Evolutionary conservation across 139 green algal species (phyloP).

Genomic region (Coccomyxa sp.): DNA sequence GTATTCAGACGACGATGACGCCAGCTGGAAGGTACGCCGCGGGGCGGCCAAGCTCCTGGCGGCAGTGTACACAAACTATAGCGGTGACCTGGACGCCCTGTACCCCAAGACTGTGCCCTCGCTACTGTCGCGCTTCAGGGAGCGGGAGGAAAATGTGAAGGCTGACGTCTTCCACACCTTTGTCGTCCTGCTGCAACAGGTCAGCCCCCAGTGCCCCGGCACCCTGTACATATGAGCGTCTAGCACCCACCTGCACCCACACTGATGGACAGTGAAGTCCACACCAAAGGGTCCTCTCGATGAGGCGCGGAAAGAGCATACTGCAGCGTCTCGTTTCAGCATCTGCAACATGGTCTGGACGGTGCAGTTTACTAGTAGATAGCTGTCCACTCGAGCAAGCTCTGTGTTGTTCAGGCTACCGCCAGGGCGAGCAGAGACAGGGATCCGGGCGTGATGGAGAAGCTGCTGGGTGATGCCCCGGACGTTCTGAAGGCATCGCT

Average conservation of each 20-base stretch:
- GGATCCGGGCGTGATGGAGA: not conserved
- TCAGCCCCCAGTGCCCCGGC: not conserved
- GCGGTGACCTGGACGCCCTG: slow-evolving; percentile 48
- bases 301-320: no score
- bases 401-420: not conserved
- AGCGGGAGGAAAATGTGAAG: slow-evolving; percentile 94
- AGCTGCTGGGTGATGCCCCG: slow-evolving; percentile 50
- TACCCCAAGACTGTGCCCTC: slow-evolving; percentile 33
- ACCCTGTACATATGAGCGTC: not conserved
- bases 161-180: slow-evolving; percentile 72
- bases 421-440: not conserved
- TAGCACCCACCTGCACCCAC: no score
- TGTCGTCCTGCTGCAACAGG: slow-evolving; percentile 61
- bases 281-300: no score
- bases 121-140: slow-evolving; percentile 75
- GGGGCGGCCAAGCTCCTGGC: slow-evolving; percentile 66
- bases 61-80: slow-evolving; percentile 57
- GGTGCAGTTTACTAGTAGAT: no score
- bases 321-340: no score
- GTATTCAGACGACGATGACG: slow-evolving; percentile 95
- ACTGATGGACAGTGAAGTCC: no score
- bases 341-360: no score
- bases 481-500: slow-evolving; percentile 49
- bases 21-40: slow-evolving; percentile 92
- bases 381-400: not conserved